Base-by-base conservation (phyloP, 2,329 filamentous ascomycete genomes). In the Colletotrichum euphorbiae region DNA sequence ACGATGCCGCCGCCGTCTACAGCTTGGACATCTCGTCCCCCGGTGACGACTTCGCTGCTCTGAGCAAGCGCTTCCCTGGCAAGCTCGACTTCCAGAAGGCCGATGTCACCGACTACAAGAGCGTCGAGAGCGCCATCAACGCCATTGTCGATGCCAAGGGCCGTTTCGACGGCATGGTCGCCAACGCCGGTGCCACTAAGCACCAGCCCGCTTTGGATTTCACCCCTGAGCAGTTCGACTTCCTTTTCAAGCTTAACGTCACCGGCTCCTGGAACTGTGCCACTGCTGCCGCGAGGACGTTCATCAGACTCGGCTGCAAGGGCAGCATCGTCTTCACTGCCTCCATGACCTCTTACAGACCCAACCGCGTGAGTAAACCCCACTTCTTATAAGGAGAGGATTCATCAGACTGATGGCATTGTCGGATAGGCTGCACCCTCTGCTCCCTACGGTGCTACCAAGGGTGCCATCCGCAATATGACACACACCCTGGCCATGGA, bases 301-400 rank as follows among this genome's bases (percentile, higher is more conserved):
- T 81, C 68, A 79, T 80, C 64, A 73, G 77, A 70, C 75, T 77
- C 17, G 71, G 72, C 33, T 73, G 71, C 67, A 77, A 77, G 73
- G 79, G 79, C 11, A 75, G 73, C 63, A 77, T 81, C 61, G 80
- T 84, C 58, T 82, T 84, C 73, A 85, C 82, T 6, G 79, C 82
- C 1, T 79, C 76, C 67, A 85, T 84, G 81, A 82, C 83, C 3
- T 80, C 77, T 3, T 83, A 85, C 72, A 78, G 82, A 2, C 82
- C 82, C 1, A 84, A 85, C 73, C 77, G 82, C 17, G 73, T 71
- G 54, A 62, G 73, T 75, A 50, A 59, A n/a, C 4, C 28, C 8
- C 7, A 11, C 9, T 17, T 50, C 2, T 15, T 15, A 13, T 5
- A 12, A n/a, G 6, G 11, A 12, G n/a, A 38, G 2, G 17, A 9